Conservation (phyloP, 176 grass and related monocot species). For the Zizania latifolia region DNA sequence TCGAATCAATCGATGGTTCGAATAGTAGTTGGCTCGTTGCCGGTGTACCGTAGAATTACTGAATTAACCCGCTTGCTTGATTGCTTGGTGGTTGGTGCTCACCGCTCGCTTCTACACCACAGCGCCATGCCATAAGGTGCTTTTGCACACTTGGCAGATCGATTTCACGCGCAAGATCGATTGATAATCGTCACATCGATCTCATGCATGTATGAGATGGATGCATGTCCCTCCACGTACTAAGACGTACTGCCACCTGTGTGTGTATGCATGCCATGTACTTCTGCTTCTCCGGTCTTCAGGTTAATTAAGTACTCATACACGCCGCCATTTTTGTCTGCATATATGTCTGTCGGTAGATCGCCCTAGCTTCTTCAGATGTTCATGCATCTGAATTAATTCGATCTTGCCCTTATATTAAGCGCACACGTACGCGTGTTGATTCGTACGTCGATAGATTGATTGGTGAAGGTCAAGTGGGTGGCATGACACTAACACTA, state of each 20-base stretch:
- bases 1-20: too few species aligned
- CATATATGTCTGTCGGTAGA: constrained; percentile 16
- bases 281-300: neutral
- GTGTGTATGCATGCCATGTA: neutral
- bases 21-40: too few species aligned
- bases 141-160: too few species aligned
- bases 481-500: too few species aligned
- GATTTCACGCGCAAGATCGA: neutral
- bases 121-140: too few species aligned
- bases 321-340: constrained; percentile 21
- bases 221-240: too few species aligned
- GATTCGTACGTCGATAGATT: neutral
- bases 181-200: neutral
- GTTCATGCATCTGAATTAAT: constrained; percentile 45
- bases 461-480: too few species aligned
- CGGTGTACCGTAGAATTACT: too few species aligned
- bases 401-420: too few species aligned
- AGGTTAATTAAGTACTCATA: neutral
- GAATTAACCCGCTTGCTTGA: too few species aligned
- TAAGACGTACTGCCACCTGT: neutral
- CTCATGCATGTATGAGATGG: neutral
- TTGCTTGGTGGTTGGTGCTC: too few species aligned
- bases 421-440: constrained; percentile 34
- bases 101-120: too few species aligned
- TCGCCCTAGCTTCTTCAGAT: neutral